Evolutionary conservation across 2,329 filamentous ascomycete species (phyloP), one percentile per base, ranked within the genome.

Genomic region (Colletotrichum sp.): DNA sequence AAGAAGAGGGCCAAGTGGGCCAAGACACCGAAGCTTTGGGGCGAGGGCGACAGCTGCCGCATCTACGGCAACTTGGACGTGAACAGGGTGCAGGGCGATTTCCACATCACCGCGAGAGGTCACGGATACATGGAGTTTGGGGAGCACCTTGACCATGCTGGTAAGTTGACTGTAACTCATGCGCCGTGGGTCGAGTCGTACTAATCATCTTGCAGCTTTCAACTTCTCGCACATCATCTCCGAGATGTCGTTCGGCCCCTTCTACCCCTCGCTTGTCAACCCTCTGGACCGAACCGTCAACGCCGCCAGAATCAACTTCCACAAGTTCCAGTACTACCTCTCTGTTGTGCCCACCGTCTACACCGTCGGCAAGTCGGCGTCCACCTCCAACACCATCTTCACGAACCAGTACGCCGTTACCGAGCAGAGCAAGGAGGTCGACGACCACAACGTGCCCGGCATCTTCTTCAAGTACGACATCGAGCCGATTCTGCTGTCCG

Each of bases 401-500:
- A 98, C 97, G 18, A 99, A 99, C 88, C 97, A 99, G 85, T 99
- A 99, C 87, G 97, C 96, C 76, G 97, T 98, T 1, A 98, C 96
- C 1, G 95, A 96, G 82, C 96, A 98, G 87, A 94, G 91, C 79
- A 91, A 93, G 80, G 86, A 89, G 43, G 90, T 97, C 56, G 87
- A 89, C 70, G 94, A 97, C 80, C 92, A 89, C 79, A 87, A 88
- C 74, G 91, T 98, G 1, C 97, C 97, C 0, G 97, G 97, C 36
- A 92, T 99, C 77, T 99, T 98, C 83, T 95, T 99, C 90, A 99
- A 98, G 87, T 99, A 98, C 86, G 96, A 98, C 83, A 98, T 99
- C 80, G 97, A 99, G 88, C 97, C 97, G 2, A 96, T 99, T 80
- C 87, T 97, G 83, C 88, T 99, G 69, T 93, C 94, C 32, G 93